Conservation (phyloP, 106 monocot species). For the Dendrobium officinale region DNA sequence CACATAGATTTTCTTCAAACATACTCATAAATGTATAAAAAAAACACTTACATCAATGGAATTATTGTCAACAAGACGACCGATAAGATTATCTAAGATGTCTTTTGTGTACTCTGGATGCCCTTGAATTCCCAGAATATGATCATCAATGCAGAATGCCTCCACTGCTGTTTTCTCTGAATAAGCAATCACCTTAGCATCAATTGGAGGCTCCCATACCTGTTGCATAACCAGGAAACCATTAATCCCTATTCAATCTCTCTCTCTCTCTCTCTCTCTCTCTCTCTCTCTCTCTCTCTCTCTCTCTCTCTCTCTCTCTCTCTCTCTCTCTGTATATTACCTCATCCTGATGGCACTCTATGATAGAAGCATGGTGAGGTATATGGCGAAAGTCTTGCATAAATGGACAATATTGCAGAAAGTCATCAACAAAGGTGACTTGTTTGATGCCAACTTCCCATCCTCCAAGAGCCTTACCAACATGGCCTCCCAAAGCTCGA, state of each 20-base stretch:
- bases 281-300: no score
- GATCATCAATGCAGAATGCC: slow-evolving; percentile 52
- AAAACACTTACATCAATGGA: slow-evolving; percentile 38
- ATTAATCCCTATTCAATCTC: no score
- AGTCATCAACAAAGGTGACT: slow-evolving; percentile 22
- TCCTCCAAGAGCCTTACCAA: slow-evolving; percentile 35
- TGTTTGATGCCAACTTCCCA: slow-evolving; percentile 47
- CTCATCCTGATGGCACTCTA: slow-evolving; percentile 83
- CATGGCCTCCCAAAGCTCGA: slow-evolving; percentile 47
- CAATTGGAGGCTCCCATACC: slow-evolving; percentile 65
- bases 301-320: no score
- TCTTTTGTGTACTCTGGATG: slow-evolving; percentile 91
- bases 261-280: no score
- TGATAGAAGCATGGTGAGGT: slow-evolving; percentile 31
- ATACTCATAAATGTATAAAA: background rate
- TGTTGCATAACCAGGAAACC: background rate
- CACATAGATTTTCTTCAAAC: background rate
- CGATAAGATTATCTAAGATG: slow-evolving; percentile 56
- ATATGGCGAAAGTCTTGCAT: slow-evolving; percentile 18
- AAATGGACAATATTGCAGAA: slow-evolving; percentile 12
- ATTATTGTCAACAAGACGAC: slow-evolving; percentile 43
- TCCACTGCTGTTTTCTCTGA: slow-evolving; percentile 70
- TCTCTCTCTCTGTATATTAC: slow-evolving; percentile 13
- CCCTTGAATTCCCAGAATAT: slow-evolving; percentile 74
- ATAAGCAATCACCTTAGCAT: slow-evolving; percentile 56